Base-by-base conservation (phyloP, 805 yeast genomes). In the Zygotorulaspora danielsina region DNA sequence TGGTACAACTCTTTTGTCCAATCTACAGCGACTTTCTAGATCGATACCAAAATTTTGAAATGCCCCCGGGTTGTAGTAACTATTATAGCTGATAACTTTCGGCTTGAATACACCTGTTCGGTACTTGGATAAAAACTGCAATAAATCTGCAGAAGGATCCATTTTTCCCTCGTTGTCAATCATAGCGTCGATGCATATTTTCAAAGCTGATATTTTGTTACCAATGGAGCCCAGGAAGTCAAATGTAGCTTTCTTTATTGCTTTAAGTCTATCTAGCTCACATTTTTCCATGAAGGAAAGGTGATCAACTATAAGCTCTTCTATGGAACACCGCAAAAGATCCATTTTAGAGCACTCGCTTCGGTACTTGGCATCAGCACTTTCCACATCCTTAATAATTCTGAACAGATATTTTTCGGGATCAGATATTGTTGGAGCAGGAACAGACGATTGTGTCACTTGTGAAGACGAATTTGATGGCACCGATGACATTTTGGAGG, bases 31-130 rank as follows among this genome's bases (percentile, higher is more conserved):
- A 17, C 80, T 73, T 40, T 79, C 83, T 34, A 86, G 62, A 46
- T 81, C 89, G 33, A 84, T 81, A 9, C 96, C 96, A 64, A 86
- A 86, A 6, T 81, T 79, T 57, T 84, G 90, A 34, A 61, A 65
- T 32, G 79, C 72, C 32, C 78, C 76, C 5, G 84, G 73, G 46
- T 79, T 77, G 60, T 84, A 84, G 64, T 85, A 86, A 58, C 84
- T 84, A 55, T 85, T 94, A 60, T 85, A 86, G 11, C 83, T 70
- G 0, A 75, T 68, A 6, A 81, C 89, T 35, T 71, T 74, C 11
- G 96, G 95, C 34, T 74, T 67, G 61, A 83, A 86, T 29, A 72
- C 69, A 0, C 96, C 96, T 0, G 90, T 81, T 36, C 77, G 72
- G 54, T 81, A 79, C 47, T 76, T 76, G 42, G 79, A 83, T 19